A percentile compares a stretch with the other conserved stretches of the same genome.
phyloP scores from a whole-genome alignment of 768 basidiomycete genomes.

The Phanerochaete sordida region DNA sequence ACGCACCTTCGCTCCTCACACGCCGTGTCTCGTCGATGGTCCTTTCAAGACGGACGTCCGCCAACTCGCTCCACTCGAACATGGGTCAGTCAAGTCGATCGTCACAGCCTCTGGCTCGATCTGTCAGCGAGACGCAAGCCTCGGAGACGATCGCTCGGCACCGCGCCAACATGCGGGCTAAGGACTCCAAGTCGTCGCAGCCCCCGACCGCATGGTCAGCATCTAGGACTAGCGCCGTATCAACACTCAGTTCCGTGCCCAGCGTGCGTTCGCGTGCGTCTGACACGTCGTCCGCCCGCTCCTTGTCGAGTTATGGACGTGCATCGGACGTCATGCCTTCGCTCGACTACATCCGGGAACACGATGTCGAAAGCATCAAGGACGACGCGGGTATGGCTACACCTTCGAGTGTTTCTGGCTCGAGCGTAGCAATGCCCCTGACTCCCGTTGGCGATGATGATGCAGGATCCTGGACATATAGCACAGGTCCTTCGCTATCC shows the following conservation, averaged over 20 bases:
- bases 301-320: constrained; percentile 4
- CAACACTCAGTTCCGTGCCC: neutral
- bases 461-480: neutral
- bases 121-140: constrained; percentile 19
- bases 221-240: constrained; percentile 7
- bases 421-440: constrained; percentile 19
- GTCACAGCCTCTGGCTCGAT: constrained; percentile 24
- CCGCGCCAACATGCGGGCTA: neutral
- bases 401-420: constrained; percentile 20
- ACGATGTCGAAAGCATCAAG: neutral
- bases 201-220: constrained; percentile 23
- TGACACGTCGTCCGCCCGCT: constrained; percentile 15
- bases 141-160: constrained; percentile 8
- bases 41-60: constrained; percentile 18
- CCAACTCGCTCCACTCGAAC: constrained; percentile 12
- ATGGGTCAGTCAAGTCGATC: constrained; percentile 1
- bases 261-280: constrained; percentile 16
- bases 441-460: constrained; percentile 18
- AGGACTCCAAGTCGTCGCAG: constrained; percentile 9
- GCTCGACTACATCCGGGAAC: constrained; percentile 17
- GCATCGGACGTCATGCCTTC: neutral
- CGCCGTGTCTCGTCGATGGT: constrained; percentile 28
- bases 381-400: constrained; percentile 17
- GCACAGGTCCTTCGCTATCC: neutral
- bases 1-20: constrained; percentile 36